Conservation (phyloP, 2,329 filamentous ascomycete species). For the Rutstroemia sp. region DNA sequence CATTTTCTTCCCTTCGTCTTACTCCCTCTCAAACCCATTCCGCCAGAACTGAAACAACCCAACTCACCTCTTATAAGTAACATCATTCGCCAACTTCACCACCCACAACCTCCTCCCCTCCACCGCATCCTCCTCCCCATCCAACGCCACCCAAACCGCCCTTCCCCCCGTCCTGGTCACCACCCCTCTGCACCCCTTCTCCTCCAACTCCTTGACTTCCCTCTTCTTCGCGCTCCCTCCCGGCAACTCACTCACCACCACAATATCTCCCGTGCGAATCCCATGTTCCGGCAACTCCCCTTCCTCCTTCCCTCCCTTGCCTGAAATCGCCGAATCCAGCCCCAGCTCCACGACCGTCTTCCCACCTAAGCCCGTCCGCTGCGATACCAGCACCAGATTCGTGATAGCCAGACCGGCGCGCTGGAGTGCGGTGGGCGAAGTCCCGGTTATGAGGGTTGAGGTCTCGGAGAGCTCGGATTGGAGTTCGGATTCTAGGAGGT, state of each 20-base stretch:
- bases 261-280: slow-evolving; percentile 69
- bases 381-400: slow-evolving; percentile 66
- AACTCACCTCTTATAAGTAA: slow-evolving; percentile 45
- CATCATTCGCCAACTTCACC: slow-evolving; percentile 61
- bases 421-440: slow-evolving; percentile 62
- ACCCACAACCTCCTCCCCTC: slow-evolving; percentile 46
- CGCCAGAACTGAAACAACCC: neutral
- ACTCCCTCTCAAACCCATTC: neutral
- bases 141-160: slow-evolving; percentile 59
- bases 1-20: neutral
- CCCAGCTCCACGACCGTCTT: slow-evolving; percentile 78
- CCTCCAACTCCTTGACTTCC: slow-evolving; percentile 65
- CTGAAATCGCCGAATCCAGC: slow-evolving; percentile 57
- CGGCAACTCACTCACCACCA: slow-evolving; percentile 68
- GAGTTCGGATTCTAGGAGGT: slow-evolving; percentile 64
- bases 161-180: slow-evolving; percentile 55
- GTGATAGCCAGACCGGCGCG: slow-evolving; percentile 72
- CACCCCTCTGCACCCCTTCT: slow-evolving; percentile 61
- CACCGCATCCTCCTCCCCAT: slow-evolving; percentile 40
- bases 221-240: slow-evolving; percentile 51
- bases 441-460: slow-evolving; percentile 55
- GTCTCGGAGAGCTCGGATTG: slow-evolving; percentile 66
- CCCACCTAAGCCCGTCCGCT: slow-evolving; percentile 86
- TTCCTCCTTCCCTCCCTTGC: slow-evolving; percentile 9
- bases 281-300: slow-evolving; percentile 66